Base-by-base conservation (phyloP, 441 rosid genomes). In the Breynia disticha region DNA sequence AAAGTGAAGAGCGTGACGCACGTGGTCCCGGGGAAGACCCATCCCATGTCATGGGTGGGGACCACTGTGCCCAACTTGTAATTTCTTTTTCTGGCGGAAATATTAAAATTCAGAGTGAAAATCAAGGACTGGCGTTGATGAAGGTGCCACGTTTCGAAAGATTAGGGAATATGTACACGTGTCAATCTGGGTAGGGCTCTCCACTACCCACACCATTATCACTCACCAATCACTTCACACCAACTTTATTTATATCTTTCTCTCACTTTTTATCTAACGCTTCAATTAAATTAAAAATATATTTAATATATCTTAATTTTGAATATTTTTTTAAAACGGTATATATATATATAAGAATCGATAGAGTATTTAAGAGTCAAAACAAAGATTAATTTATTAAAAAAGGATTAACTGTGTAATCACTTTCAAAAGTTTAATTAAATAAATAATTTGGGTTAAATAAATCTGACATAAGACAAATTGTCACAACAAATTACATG, bases 141-240 rank as follows among this genome's bases (percentile, higher is more conserved):
- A 39, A 5, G 9, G 28, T 1, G 59, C 32, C 70, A 64, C 76
- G 76, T 61, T 64, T 64, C 32, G 7, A 22, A 7, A 46, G 39
- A 7, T 0, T 3, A 0, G 4, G 5, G 1, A 5, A 16, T 37
- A 16, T 1, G 15, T 9, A 50, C 53, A 64, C 65, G 56, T 62
- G 72, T 56, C 51, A 28, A 41, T 48, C 50, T 50, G 59, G 76
- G 54, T 64, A 16, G n/a, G 19, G 63, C 58, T 18, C 19, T 59
- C 64, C 64, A 50, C 55, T 19, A 10, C 37, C 1, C 11, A 19
- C 24, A 1, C 18, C 32, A 38, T 50, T 37, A 45, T 59, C 10
- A 16, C 16, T 18, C 21, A 48, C 50, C 61, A 38, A 50, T 51
- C 56, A 39, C 15, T 11, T 52, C 63, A 57, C 16, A 47, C 38